These are phyloP conservation scores for Chalara sp. DNA, from an alignment of 2,329 filamentous ascomycete genomes.

Conservation along the genomic window DNA sequence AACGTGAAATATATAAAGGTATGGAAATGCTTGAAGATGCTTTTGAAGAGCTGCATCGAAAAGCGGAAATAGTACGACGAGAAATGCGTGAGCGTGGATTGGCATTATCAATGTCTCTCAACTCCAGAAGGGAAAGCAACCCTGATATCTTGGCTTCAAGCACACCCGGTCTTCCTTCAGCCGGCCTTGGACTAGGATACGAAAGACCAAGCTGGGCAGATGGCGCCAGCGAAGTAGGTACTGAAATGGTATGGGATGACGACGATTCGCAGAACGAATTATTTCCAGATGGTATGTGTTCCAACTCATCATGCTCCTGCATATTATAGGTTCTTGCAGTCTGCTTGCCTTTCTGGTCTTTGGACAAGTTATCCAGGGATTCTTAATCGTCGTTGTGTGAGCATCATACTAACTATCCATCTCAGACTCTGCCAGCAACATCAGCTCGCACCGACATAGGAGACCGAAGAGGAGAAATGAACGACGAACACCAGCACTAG, in stretches of 20 bases:
- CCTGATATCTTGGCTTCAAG: constrained; percentile 32
- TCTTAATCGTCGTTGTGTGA: too few relatives aligned
- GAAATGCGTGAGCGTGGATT: constrained; percentile 76
- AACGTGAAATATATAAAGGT: constrained; percentile 84
- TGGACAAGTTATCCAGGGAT: too few relatives aligned
- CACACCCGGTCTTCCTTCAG: constrained; percentile 32
- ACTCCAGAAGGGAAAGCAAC: constrained; percentile 19
- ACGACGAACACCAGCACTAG: constrained; percentile 63
- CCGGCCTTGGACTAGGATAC: constrained; percentile 25
- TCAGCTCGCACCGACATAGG: constrained; percentile 62
- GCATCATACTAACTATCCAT: too few relatives aligned
- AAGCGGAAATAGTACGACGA: constrained; percentile 73
- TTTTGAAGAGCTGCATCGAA: constrained; percentile 83
- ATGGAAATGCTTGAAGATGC: constrained; percentile 95
- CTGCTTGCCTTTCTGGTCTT: too few relatives aligned
- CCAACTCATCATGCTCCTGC: too few relatives aligned
- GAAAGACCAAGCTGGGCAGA: constrained; percentile 24
- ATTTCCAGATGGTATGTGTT: constrained; percentile 53
- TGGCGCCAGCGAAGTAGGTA: constrained; percentile 40
- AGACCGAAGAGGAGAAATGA: constrained; percentile 62
- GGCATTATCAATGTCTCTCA: constrained; percentile 45
- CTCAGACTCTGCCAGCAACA: constrained; percentile 65
- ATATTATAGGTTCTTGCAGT: too few relatives aligned
- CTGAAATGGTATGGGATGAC: constrained; percentile 27
- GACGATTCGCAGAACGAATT: constrained; percentile 53